A percentile compares a stretch with the other conserved stretches of the same genome.
phyloP scores from a whole-genome alignment of 805 yeast species.

The Dipodascus geniculatus region DNA sequence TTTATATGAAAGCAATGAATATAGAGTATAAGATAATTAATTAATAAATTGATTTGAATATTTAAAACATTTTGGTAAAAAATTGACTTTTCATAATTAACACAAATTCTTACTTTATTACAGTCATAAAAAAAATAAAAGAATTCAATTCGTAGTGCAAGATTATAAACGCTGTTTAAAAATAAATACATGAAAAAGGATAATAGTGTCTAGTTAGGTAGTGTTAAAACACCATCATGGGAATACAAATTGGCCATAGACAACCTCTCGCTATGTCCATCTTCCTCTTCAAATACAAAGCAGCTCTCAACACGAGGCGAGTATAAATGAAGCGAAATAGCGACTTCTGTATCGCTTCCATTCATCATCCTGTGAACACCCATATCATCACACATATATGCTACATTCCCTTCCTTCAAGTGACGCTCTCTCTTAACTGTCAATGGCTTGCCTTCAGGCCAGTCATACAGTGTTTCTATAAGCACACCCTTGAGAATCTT shows the following conservation, averaged over 20 bases:
- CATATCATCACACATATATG: conserved; percentile 52
- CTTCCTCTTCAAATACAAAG: conserved; percentile 32
- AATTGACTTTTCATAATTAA: background rate
- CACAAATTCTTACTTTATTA: background rate
- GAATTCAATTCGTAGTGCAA: background rate
- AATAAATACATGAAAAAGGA: too few relatives aligned
- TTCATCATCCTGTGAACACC: conserved; percentile 59
- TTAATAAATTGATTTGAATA: too few relatives aligned
- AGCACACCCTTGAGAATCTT: conserved; percentile 51
- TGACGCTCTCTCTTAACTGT: conserved; percentile 20
- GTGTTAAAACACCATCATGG: conserved; percentile 38
- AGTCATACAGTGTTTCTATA: conserved; percentile 43
- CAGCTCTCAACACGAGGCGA: conserved; percentile 43
- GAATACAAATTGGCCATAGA: conserved; percentile 49
- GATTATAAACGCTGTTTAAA: too few relatives aligned
- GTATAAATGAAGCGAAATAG: conserved; percentile 59
- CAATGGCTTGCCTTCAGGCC: conserved; percentile 28
- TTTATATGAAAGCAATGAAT: too few relatives aligned
- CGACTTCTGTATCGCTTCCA: conserved; percentile 29
- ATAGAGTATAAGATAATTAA: too few relatives aligned
- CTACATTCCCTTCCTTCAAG: conserved; percentile 32
- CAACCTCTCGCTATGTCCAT: conserved; percentile 42
- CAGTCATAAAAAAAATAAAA: too few relatives aligned
- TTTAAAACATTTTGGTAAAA: too few relatives aligned
- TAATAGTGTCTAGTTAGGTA: too few relatives aligned